Evolutionary conservation across 2,329 filamentous ascomycete species (phyloP).

Genomic region (Cladosporium cucumerinum): DNA sequence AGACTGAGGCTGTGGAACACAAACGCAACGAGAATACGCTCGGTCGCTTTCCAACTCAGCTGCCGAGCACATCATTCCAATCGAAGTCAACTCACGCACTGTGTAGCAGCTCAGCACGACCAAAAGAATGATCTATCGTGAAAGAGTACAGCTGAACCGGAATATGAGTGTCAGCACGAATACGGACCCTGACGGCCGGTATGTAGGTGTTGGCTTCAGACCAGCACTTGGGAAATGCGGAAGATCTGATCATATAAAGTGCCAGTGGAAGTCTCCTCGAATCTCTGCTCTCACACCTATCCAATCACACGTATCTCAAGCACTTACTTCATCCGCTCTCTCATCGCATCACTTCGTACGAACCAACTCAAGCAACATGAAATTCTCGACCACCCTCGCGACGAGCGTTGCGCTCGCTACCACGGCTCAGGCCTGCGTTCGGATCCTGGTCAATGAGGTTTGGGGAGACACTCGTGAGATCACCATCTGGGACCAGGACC

Average conservation of each 20-base stretch:
- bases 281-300: not conserved
- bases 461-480: not conserved
- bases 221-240: not conserved
- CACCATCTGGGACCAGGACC: slow-evolving; percentile 9
- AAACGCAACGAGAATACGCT: not conserved
- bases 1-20: not conserved
- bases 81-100: not conserved
- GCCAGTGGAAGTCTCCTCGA: not conserved
- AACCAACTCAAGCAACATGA: not conserved
- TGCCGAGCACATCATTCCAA: not conserved
- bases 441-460: not conserved
- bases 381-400: not conserved
- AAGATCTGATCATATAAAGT: not conserved
- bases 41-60: not conserved
- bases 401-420: not conserved
- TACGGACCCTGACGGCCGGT: not conserved
- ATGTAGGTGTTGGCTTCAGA: not conserved
- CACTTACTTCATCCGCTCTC: not conserved
- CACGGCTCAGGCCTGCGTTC: not conserved
- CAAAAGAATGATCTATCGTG: not conserved
- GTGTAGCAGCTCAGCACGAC: not conserved
- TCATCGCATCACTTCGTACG: not conserved
- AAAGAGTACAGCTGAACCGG: not conserved
- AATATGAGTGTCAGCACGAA: not conserved
- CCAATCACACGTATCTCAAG: not conserved